phyloP scores from a whole-genome alignment of 2,329 filamentous ascomycete genomes.

The Mycosphaerelloides madeirae region DNA sequence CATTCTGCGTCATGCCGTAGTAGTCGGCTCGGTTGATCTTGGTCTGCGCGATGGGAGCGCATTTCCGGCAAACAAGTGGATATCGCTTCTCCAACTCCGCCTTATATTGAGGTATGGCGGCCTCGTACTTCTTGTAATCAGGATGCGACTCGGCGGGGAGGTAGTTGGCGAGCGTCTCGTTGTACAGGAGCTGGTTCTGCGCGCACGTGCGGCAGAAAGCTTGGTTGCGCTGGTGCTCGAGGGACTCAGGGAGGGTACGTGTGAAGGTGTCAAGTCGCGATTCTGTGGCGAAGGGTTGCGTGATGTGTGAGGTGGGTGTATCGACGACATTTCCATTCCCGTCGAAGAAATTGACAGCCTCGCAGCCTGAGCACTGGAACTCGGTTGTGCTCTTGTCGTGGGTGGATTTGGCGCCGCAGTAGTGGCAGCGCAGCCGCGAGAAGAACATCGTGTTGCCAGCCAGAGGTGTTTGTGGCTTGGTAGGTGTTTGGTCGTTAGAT shows the following conservation, averaged over 20 bases:
- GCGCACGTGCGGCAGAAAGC: slow-evolving; percentile 73
- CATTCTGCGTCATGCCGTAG: slow-evolving; percentile 28
- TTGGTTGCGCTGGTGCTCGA: slow-evolving; percentile 37
- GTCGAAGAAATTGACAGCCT: slow-evolving; percentile 85
- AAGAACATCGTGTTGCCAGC: slow-evolving; percentile 14
- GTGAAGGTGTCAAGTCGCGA: slow-evolving; percentile 23
- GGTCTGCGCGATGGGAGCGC: slow-evolving; percentile 65
- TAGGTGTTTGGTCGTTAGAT: too few species aligned
- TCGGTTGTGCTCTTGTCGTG: slow-evolving; percentile 57
- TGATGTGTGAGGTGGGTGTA: slow-evolving; percentile 58
- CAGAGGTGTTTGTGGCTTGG: too few species aligned
- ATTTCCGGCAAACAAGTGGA: slow-evolving; percentile 79
- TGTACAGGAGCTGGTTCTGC: slow-evolving; percentile 82
- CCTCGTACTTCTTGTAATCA: slow-evolving; percentile 64
- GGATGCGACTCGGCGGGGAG: slow-evolving; percentile 63
- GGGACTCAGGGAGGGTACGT: slow-evolving; percentile 22
- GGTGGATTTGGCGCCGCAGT: slow-evolving; percentile 67
- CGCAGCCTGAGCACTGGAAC: slow-evolving; percentile 73
- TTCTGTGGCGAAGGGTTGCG: slow-evolving; percentile 12
- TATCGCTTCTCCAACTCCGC: slow-evolving; percentile 73
- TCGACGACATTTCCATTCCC: slow-evolving; percentile 88
- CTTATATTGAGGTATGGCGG: slow-evolving; percentile 65
- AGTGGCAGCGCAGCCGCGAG: slow-evolving; percentile 60
- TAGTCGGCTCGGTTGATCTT: slow-evolving; percentile 31
- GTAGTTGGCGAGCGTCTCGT: slow-evolving; percentile 72